Evolutionary conservation across 2,329 filamentous ascomycete species (phyloP), one percentile per base, ranked within the genome.

Genomic region (Sporothrix globosa): DNA sequence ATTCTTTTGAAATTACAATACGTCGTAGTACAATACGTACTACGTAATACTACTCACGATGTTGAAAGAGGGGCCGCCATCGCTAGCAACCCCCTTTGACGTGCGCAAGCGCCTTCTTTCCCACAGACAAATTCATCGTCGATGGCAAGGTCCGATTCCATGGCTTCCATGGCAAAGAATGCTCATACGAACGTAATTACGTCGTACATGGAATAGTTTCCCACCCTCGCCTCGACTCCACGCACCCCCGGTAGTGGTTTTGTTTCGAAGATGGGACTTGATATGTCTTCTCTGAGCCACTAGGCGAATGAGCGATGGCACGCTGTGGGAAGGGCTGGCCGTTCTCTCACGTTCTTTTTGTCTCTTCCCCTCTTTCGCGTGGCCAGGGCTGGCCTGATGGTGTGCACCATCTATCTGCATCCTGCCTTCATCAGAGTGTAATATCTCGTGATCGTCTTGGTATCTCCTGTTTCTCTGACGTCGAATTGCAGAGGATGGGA

Each of bases 51-150:
- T 30, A 30, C 27, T 30, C 27, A 30, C 27, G 27, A 0, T 30
- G 27, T 30, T 3, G 5, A 30, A 41, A 30, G 41, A 10, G 34
- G 56, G 53, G 27, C 4, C 27, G 4, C 58, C 39, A 46, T 46
- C 58, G 9, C 58, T 21, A 39, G 58, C 13, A 21, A 44, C 41
- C 61, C 58, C 61, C 44, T 65, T 65, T 65, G 61, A 50, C 61
- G 24, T 65, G 61, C 61, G 24, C 61, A 65, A 65, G 61, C 46
- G 61, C n/a, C 10, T 54, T 46, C 27, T 17, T 50, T 48, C 27
- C 41, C 14, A 65, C 39, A 27, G 21, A 30, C 27, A 30, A 30
- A 30, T 30, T 30, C 60, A 50, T 65, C 61, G 41, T 21, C 61
- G 44, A 48, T 50, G 21, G 34, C 58, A 46, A 34, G 34, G 34